Evolutionary conservation across 2,329 filamentous ascomycete genomes (phyloP).

Genomic region (Colletotrichum brevisporum): DNA sequence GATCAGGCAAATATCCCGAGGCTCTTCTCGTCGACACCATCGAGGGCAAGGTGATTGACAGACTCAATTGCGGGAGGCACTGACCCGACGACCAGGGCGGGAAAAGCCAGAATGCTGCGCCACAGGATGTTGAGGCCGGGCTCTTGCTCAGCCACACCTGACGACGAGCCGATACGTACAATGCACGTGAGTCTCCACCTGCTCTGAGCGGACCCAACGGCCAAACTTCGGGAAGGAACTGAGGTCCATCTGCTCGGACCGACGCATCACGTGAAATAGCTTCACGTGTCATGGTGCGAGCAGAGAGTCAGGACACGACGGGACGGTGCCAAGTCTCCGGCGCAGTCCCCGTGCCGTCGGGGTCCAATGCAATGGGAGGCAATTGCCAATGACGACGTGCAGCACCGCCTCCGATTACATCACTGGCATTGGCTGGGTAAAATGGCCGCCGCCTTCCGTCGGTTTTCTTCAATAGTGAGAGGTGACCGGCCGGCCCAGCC

Average conservation of each 20-base stretch:
- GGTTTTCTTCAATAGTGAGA: neutral
- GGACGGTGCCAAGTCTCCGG: constrained; percentile 24
- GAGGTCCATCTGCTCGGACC: neutral
- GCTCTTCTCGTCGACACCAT: too few species aligned
- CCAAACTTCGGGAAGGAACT: neutral
- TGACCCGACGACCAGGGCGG: too few species aligned
- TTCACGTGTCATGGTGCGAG: constrained; percentile 19
- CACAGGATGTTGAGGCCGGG: neutral
- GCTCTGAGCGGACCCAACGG: neutral
- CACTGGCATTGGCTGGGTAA: constrained; percentile 15
- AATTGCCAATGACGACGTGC: constrained; percentile 18
- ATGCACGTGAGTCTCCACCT: too few species aligned
- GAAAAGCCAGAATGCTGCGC: neutral
- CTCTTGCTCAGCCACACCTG: neutral
- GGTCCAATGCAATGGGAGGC: constrained; percentile 15
- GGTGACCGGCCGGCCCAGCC: constrained; percentile 1
- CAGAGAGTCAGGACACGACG: neutral
- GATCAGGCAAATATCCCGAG: too few species aligned
- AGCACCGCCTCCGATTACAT: constrained; percentile 39
- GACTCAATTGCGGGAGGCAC: too few species aligned
- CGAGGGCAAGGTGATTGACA: too few species aligned
- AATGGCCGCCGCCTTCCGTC: neutral
- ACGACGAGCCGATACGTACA: neutral
- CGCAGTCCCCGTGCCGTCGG: constrained; percentile 27
- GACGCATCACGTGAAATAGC: neutral